A percentile compares a stretch with the other conserved stretches of the same genome.
phyloP scores from a whole-genome alignment of 202 grass and related monocot species.

The Schoenoplectus tabernaemontani region DNA sequence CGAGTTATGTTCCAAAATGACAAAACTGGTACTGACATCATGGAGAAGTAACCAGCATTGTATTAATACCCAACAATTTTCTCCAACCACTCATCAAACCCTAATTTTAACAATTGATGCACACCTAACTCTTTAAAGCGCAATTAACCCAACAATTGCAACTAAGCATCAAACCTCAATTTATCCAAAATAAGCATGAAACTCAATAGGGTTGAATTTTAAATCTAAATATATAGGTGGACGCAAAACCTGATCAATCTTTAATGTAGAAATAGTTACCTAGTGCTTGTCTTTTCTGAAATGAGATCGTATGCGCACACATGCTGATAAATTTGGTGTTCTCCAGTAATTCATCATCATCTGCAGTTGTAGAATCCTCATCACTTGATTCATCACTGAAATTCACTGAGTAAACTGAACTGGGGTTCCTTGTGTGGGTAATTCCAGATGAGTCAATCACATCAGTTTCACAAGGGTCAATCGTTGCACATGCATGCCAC shows the following conservation, averaged over 20 bases:
- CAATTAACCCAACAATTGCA: not conserved
- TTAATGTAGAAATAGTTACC: slow-evolving; percentile 23
- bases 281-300: slow-evolving; percentile 91
- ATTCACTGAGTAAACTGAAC: slow-evolving; percentile 28
- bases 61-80: not conserved
- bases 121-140: not conserved
- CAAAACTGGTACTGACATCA: not conserved
- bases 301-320: slow-evolving; percentile 42
- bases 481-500: slow-evolving; percentile 88
- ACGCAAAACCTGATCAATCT: not conserved
- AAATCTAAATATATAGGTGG: not conserved
- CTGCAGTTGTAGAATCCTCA: slow-evolving; percentile 26
- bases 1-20: not conserved
- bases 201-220: not conserved
- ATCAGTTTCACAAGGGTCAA: slow-evolving; percentile 25
- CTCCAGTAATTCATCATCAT: slow-evolving; percentile 62
- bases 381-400: slow-evolving; percentile 14
- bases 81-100: not conserved
- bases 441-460: not conserved
- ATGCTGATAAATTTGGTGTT: slow-evolving; percentile 44
- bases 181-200: not conserved
- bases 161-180: not conserved
- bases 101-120: not conserved
- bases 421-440: not conserved
- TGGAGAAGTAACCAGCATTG: not conserved